These are phyloP conservation scores for Gynostemma pentaphyllum DNA, from an alignment of 306 rosid species.

Conservation along the genomic window DNA sequence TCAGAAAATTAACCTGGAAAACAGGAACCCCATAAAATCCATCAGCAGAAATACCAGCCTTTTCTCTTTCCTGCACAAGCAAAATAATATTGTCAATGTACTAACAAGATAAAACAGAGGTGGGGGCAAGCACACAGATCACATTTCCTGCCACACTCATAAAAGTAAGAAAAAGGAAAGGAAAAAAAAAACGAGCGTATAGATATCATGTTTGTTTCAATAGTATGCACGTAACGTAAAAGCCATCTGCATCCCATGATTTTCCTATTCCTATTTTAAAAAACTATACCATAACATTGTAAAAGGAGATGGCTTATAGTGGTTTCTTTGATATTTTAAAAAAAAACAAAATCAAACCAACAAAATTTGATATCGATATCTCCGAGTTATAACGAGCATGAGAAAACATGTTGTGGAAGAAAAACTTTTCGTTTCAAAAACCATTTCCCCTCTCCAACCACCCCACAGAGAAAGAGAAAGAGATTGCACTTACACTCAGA, in stretches of 20 bases:
- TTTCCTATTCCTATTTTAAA: too few species aligned
- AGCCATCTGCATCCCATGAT: too few species aligned
- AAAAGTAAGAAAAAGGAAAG: not conserved
- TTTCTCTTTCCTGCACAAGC: slow-evolving; percentile 55
- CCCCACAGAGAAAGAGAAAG: not conserved
- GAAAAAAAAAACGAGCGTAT: not conserved
- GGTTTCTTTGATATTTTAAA: not conserved
- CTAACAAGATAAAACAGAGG: not conserved
- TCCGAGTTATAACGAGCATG: too few species aligned
- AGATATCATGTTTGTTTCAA: not conserved
- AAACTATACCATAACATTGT: too few species aligned
- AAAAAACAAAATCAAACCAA: not conserved
- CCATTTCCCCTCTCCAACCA: not conserved
- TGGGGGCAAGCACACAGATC: not conserved
- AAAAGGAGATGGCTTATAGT: too few species aligned
- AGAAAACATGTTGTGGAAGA: too few species aligned
- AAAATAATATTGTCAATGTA: not conserved
- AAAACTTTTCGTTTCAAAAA: not conserved
- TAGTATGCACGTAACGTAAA: too few species aligned
- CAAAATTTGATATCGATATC: not conserved
- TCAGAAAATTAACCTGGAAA: slow-evolving; percentile 69
- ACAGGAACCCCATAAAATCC: slow-evolving; percentile 78
- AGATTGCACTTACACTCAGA: slow-evolving; percentile 31
- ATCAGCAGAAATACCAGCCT: slow-evolving; percentile 43
- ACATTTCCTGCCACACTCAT: not conserved